Percentiles rank a stretch among this genome's conserved stretches.
Evolutionary conservation across 345 rosid species (phyloP).

Genomic region (Reutealis trisperma): DNA sequence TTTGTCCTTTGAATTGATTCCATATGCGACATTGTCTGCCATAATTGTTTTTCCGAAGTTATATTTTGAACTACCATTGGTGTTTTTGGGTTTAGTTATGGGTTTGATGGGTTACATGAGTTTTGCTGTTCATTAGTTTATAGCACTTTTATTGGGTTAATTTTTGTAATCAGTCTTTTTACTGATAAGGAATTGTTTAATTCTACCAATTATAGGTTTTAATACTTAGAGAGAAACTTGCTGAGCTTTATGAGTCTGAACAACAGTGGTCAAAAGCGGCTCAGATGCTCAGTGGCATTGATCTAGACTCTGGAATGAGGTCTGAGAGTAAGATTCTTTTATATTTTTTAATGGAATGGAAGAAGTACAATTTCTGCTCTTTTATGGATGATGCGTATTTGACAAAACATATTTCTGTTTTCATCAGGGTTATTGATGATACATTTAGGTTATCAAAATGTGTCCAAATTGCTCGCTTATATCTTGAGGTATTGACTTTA

Average conservation of each 20-base stretch:
- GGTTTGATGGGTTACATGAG: not conserved
- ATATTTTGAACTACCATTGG: not conserved
- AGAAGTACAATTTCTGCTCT: not conserved
- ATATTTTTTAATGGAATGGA: not conserved
- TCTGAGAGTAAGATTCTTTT: conserved; percentile 28
- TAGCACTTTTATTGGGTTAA: not conserved
- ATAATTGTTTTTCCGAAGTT: not conserved
- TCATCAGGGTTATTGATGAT: conserved; percentile 77
- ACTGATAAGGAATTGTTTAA: not conserved
- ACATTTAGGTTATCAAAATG: conserved; percentile 86
- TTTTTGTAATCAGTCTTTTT: not conserved
- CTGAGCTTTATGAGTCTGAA: conserved; percentile 85
- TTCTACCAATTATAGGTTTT: conserved; percentile 53
- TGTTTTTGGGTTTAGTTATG: too few relatives aligned
- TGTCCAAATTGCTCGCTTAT: conserved; percentile 93
- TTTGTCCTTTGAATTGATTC: not conserved
- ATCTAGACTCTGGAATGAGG: conserved; percentile 97
- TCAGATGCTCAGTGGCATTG: conserved; percentile 98
- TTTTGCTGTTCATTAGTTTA: not conserved
- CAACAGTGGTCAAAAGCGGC: conserved; percentile 98
- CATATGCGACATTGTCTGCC: not conserved
- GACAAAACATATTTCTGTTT: not conserved
- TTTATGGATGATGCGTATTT: not conserved
- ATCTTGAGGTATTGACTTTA: conserved; percentile 72
- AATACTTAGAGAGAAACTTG: conserved; percentile 92